Base-by-base conservation (phyloP, 2,329 filamentous ascomycete species). In the Penicillium sp. region DNA sequence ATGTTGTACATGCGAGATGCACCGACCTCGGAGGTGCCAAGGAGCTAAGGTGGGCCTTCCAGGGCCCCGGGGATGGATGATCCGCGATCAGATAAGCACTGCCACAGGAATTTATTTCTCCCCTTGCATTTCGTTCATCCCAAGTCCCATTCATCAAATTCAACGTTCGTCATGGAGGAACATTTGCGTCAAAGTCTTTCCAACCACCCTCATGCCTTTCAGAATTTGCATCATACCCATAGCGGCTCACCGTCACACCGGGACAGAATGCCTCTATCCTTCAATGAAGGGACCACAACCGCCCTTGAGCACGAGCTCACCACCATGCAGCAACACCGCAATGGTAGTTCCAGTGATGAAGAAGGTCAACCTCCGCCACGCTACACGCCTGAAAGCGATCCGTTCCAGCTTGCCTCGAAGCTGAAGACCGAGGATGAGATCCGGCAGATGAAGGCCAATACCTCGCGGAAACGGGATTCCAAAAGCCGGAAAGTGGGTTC, bases 401-500 rank as follows among this genome's bases (percentile, higher is more conserved):
- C 93, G 0, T 94, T 91, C 73, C 84, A 86, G 52, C 85, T 97
- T 4, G 85, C 89, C 1, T 83, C 84, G 3, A 86, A 84, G 51
- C 84, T 94, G 71, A 97, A 96, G 77, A 86, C 88, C 21, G 79
- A 85, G 31, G 83, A 81, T 18, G 90, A 97, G 70, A 84, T 97
- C 60, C 82, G 86, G 35, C 79, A 83, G 64, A 93, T 96, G 71
- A 85, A 85, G 59, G 87, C 91, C 54, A 96, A 95, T 70, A 89
- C 86, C 2, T 89, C 88, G 8, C 85, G 87, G 59, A 93, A 92
- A 76, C 86, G 90, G 48, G 59, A 67, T 49, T 46, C 53, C 21
- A 56, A 55, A 25, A 40, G 54, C 41, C 42, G 42, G 23, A 60
- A 54, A 39, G 45, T 61, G 13, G 54, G 59, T 15, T 54, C 55